Conservation (phyloP, 345 rosid genomes). For the Rhodamnia argentea region DNA sequence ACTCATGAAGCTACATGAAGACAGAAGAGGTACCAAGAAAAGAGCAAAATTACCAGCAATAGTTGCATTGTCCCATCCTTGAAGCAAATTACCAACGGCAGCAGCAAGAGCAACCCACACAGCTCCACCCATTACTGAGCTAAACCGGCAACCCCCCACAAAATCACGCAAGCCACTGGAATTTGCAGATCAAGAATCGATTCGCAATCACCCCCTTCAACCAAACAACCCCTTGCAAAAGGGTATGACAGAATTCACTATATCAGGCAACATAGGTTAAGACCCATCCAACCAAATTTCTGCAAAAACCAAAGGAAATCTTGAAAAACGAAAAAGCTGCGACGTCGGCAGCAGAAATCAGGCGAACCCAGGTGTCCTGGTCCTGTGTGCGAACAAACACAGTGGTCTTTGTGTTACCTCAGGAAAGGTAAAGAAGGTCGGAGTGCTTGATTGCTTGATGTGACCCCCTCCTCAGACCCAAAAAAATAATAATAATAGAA, state of each 20-base stretch:
- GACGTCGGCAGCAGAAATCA: background rate
- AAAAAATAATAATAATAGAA: background rate
- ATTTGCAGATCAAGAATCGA: background rate
- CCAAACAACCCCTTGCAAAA: background rate
- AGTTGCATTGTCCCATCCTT: slow-evolving; percentile 18
- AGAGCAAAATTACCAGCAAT: slow-evolving; percentile 10
- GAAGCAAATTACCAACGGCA: slow-evolving; percentile 11
- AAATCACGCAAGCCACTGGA: background rate
- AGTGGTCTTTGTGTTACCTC: background rate
- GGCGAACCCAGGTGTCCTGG: background rate
- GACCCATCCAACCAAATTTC: background rate
- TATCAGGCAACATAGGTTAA: background rate
- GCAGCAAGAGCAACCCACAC: slow-evolving; percentile 16
- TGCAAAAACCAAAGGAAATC: background rate
- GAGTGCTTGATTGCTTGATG: background rate
- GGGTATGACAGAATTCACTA: background rate
- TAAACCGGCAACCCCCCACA: background rate
- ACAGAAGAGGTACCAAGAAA: background rate
- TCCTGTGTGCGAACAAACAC: background rate
- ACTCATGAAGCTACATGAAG: background rate
- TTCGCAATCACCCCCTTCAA: background rate
- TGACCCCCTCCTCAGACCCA: background rate
- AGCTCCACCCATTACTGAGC: slow-evolving; percentile 5
- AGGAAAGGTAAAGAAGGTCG: background rate
- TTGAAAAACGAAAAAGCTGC: background rate